These are phyloP conservation scores for Sclerotinia nivalis DNA, from an alignment of 2,329 filamentous ascomycete species.

Conservation along the genomic window DNA sequence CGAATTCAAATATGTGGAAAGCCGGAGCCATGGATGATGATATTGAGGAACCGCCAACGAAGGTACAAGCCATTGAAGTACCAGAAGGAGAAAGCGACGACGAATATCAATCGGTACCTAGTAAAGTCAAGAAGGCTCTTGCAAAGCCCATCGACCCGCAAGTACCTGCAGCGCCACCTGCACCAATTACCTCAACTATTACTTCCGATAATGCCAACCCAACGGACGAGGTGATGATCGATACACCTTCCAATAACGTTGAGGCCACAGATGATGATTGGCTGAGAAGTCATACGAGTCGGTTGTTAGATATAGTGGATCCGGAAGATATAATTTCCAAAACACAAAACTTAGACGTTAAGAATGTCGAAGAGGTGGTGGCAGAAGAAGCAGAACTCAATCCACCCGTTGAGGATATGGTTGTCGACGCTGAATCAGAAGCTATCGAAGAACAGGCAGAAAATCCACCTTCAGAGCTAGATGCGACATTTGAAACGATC, in stretches of 20 bases:
- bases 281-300: slow-evolving; percentile 85
- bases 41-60: slow-evolving; percentile 45
- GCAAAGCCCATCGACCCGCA: slow-evolving; percentile 22
- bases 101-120: slow-evolving; percentile 69
- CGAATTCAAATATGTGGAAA: slow-evolving; percentile 63
- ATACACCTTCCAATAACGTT: slow-evolving; percentile 24
- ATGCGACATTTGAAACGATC: slow-evolving; percentile 58
- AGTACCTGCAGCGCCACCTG: slow-evolving; percentile 5
- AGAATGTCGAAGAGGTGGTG: slow-evolving; percentile 25
- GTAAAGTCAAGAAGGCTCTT: slow-evolving; percentile 47
- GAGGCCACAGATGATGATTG: slow-evolving; percentile 68
- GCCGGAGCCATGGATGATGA: slow-evolving; percentile 50
- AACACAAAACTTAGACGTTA: slow-evolving; percentile 28
- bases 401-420: slow-evolving; percentile 25
- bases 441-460: slow-evolving; percentile 34
- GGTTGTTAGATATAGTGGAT: slow-evolving; percentile 80
- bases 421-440: slow-evolving; percentile 27
- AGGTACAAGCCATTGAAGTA: slow-evolving; percentile 46
- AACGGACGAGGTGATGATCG: slow-evolving; percentile 21
- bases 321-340: slow-evolving; percentile 39
- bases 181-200: slow-evolving; percentile 21
- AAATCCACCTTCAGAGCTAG: slow-evolving; percentile 38
- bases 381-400: slow-evolving; percentile 25
- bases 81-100: slow-evolving; percentile 66
- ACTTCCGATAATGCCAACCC: slow-evolving; percentile 32